phyloP scores from a whole-genome alignment of 2,329 filamentous ascomycete species.

The Alternaria brassicae region DNA sequence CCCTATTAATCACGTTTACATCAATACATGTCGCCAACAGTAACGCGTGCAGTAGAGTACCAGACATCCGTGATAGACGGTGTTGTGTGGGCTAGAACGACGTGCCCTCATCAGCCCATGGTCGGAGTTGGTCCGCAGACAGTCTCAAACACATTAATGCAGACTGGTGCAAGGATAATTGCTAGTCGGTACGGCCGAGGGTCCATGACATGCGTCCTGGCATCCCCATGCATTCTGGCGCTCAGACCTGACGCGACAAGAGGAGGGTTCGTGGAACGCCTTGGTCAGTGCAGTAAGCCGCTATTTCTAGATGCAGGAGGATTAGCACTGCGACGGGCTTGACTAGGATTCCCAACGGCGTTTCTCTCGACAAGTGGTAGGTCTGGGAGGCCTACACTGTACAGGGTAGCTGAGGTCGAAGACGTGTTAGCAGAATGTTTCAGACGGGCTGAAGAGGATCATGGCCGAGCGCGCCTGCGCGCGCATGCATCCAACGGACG shows the following conservation, averaged over 20 bases:
- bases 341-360: neutral
- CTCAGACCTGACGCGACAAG: neutral
- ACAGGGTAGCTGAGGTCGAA: slow-evolving; percentile 4
- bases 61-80: slow-evolving; percentile 15
- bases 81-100: neutral
- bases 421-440: slow-evolving; percentile 17
- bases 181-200: slow-evolving; percentile 2
- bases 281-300: neutral
- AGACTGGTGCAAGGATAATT: slow-evolving; percentile 2
- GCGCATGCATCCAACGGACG: slow-evolving; percentile 12
- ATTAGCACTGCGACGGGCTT: slow-evolving; percentile 1
- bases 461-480: slow-evolving; percentile 20
- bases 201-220: slow-evolving; percentile 9
- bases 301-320: slow-evolving; percentile 2
- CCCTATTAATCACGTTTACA: slow-evolving; percentile 4
- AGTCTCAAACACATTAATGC: slow-evolving; percentile 16
- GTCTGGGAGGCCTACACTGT: neutral
- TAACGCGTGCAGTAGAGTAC: slow-evolving; percentile 16
- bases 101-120: neutral
- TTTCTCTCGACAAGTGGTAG: neutral
- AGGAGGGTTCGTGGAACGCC: slow-evolving; percentile 5
- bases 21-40: slow-evolving; percentile 2
- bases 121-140: slow-evolving; percentile 1
- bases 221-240: neutral
- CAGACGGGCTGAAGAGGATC: slow-evolving; percentile 15